Evolutionary conservation across 1,139 yeast species (phyloP), one percentile per base, ranked within the genome.

Genomic region (Saccharomyces hybrid): DNA sequence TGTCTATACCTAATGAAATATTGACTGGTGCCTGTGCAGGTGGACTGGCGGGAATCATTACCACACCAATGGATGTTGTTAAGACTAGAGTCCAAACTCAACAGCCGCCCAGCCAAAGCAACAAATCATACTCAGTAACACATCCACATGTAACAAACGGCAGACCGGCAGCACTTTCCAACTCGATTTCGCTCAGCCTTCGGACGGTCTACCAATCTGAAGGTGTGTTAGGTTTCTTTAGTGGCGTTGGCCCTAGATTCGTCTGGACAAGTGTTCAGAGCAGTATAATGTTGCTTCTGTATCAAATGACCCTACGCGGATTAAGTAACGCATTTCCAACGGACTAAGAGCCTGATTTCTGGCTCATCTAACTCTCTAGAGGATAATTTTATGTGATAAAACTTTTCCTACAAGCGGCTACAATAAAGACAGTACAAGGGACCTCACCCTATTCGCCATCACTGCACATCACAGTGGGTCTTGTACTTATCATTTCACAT

Each of bases 231-330:
- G 97, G 97, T 0, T 76, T 89, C 50, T 91, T 93, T 71, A 82
- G 93, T 41, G 99, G 99, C 1, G 97, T 95, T 9, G 97, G 97
- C 0, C 99, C 99, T 0, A 77, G 99, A 58, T 84, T 91, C 60
- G 88, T 93, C 7, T 93, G 99, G 99, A 91, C 99, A 0, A 89
- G 96, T 60, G 78, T 91, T 14, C 99, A 93, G 70, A 88, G 97
- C 70, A 88, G 97, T 58, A 86, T 93, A 55, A 93, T 95, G 99
- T 77, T 95, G 60, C 75, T 93, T 59, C 75, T 91, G 51, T 93
- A 93, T 72, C 99, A 93, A 65, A 62, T 71, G 48, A 64, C 76
- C 2, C 56, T 75, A 50, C 70, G 70, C 51, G 60, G 64, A 16
- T 58, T 73, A 53, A 68, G 69, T 52, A 53, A 47, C 31, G 38